Evolutionary conservation across 2,329 filamentous ascomycete genomes (phyloP), one percentile per base, ranked within the genome.

Genomic region (Xylariaceae sp.): DNA sequence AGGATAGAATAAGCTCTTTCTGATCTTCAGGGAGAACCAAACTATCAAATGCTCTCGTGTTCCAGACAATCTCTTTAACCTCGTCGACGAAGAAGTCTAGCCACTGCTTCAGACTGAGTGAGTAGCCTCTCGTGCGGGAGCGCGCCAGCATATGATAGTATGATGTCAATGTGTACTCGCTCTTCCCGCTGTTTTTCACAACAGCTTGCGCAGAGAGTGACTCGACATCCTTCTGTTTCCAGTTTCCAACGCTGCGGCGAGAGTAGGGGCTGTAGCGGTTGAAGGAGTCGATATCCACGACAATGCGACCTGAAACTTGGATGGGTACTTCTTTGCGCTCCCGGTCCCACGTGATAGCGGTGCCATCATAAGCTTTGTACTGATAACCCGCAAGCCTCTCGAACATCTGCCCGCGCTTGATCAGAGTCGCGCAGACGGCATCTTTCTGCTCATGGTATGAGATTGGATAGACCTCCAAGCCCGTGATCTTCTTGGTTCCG

Each of bases 51-150:
- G 75, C 76, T 32, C 69, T 61, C 6, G 68, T 67, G 54, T 77
- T 75, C 71, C 76, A 81, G 36, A 65, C 52, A 42, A 79, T 73
- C 32, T 74, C 70, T 2, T 52, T 49, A 5, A 77, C 64, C 11
- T 71, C 60, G 40, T 77, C 73, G 42, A 79, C 65, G 53, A 68
- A 75, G 53, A 78, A 77, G 49, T 75, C 73, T 52, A 75, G 30
- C 47, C 56, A 59, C 35, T 47, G 43, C 44, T 54, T 57, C 12
- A 33, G 41, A 35, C 56, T 50, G 30, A 55, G 55, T n/a, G 56
- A 53, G 42, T 58, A 57, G 2, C 58, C 56, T 27, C 54, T 47
- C 55, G 63, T 68, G n/a, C 66, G 57, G 1, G 59, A 62, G 1
- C 62, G 62, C 27, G 62, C 59, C 35, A 70, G 59, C 61, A 70